Base-by-base conservation (phyloP, 2,329 filamentous ascomycete genomes). In the Fusarium domesticum region DNA sequence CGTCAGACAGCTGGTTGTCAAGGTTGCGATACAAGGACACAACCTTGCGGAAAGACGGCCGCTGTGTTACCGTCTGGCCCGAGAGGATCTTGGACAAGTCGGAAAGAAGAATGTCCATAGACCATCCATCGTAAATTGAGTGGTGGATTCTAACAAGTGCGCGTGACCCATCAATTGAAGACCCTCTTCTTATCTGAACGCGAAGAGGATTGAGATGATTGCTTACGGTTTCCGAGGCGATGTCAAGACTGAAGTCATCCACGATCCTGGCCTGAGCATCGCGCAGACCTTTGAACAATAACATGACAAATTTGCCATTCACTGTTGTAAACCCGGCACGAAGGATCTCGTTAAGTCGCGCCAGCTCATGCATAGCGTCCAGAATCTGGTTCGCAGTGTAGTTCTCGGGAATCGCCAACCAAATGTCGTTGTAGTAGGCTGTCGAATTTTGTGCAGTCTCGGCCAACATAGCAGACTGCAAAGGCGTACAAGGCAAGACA, bases 91-190 rank as follows among this genome's bases (percentile, higher is more conserved):
- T 59, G 4, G 77, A 72, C 5, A 95, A 68, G 61, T 96, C 89
- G 18, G 76, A 69, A 12, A 88, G 56, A 0, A 95, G 66, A 20
- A 92, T 71, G 39, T 96, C 86, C 60, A 90, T 77, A 0, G 89
- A 91, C 91, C 91, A 96, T n/a, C 90, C 91, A 64, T 96, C 91
- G 60, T 95, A 96, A 1, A 95, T 64, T 1, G 88, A 83, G 65
- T 96, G 91, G 61, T 95, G 90, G 0, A 95, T 71, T 11, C 84
- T 74, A 35, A 88, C 41, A 10, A 78, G 65, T 4, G 63, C 38
- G 7, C 69, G 54, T 23, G 61, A 57, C 3, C 61, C 42, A 5
- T 60, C 38, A 7, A 20, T 16, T 15, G 53, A 15, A 6, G 56
- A 15, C 6, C 39, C 23, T 11, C 55, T 54, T 7, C 42, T 32